These are phyloP conservation scores for Plasmodium knowlesi DNA, from an alignment of 169 alveolate species.

Conservation along the genomic window DNA sequence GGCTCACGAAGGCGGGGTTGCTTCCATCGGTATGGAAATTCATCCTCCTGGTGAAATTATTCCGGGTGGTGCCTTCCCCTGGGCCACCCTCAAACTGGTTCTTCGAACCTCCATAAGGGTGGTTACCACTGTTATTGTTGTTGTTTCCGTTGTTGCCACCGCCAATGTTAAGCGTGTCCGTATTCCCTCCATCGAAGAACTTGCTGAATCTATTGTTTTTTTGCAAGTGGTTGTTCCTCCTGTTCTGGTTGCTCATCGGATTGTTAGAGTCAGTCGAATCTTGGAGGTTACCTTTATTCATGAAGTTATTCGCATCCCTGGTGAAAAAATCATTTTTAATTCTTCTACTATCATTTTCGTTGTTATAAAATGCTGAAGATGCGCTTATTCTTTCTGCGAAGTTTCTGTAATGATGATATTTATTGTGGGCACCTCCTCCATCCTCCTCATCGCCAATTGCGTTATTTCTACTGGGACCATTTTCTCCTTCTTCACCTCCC, in stretches of 20 bases:
- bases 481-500: constrained; percentile 5
- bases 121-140: not conserved
- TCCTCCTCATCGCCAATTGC: not conserved
- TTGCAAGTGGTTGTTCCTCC: not conserved
- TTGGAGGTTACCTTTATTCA: not conserved
- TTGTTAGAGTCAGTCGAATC: constrained; percentile 16
- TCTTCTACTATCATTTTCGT: not conserved
- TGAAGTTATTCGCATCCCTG: not conserved
- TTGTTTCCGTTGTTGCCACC: not conserved
- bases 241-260: not conserved
- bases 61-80: not conserved
- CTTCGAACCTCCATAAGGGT: not conserved
- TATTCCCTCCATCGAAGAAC: not conserved
- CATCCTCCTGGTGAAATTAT: not conserved
- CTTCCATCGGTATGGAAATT: not conserved
- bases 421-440: not conserved
- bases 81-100: not conserved
- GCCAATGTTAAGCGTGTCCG: not conserved
- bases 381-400: not conserved
- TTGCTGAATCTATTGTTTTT: constrained; percentile 11
- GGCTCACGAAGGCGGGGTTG: not conserved
- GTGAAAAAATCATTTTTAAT: constrained; percentile 28
- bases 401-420: not conserved
- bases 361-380: not conserved
- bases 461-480: not conserved